Evolutionary conservation across 306 rosid genomes (phyloP), one percentile per base, ranked within the genome.

Genomic region (Sesbania bispinosa): DNA sequence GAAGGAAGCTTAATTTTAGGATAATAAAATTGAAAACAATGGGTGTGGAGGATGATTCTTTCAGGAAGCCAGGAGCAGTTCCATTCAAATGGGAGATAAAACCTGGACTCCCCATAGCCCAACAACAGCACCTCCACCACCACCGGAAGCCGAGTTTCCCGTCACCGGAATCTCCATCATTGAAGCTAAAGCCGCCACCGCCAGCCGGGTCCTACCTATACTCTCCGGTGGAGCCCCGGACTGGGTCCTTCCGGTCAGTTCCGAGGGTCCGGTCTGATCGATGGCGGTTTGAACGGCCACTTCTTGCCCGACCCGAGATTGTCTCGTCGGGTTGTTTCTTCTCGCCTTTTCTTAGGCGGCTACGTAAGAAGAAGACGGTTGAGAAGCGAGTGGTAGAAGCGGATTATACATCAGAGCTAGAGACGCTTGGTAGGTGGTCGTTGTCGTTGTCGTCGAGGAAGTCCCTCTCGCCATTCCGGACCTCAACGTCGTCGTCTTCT

Each of bases 11-110:
- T 20, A 3, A 9, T 18, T 35, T 51, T 53, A 6, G 11, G 11
- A 9, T 29, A 30, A 13, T n/a, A 66, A 29, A 38, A 18, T 19
- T 33, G 26, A 46, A 38, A 42, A 42, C 30, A 67, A 85, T 89
- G 97, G 79, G 75, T 1, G 45, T 24, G 23, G 55, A 48, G 0
- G 94, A 80, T 26, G 95, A 89, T 23, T 88, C 78, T 0, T 94
- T 85, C 80, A 83, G 38, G 68, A 87, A 86, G 70, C 85, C 84
- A 15, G 99, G 96, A 29, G 81, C 95, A 5, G 77, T 94, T 38
- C 99, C 99, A 21, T 94, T 94, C 81, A 85, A 91, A 48, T 94
- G 99, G 99, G 99, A 94, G 82, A 71, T 91, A 16, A 89, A 88
- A 53, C 99, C 99, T 1, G 99, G 99, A 36, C 88, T 86, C 38